phyloP scores from a whole-genome alignment of 2,329 filamentous ascomycete species.

The Pseudogymnoascus sp. region DNA sequence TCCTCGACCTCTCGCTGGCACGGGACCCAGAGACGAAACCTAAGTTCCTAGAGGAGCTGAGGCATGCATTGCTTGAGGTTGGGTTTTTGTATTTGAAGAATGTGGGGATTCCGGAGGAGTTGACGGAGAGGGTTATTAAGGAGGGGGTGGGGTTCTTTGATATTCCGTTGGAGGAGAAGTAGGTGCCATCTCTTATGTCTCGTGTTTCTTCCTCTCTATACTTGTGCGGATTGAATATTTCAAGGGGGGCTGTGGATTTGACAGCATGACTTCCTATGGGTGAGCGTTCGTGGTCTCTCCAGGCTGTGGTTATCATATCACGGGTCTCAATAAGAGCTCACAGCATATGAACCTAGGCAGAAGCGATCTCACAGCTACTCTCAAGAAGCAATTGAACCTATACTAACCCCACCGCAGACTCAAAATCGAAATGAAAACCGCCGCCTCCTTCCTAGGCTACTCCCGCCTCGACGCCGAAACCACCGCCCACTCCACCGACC shows the following conservation, averaged over 20 bases:
- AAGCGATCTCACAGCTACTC: not conserved
- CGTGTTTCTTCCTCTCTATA: not conserved
- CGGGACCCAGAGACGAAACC: slow-evolving; percentile 60
- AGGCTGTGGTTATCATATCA: not conserved
- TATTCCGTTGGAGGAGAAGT: slow-evolving; percentile 70
- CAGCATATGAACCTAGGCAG: not conserved
- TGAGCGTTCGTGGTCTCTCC: not conserved
- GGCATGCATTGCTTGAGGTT: slow-evolving; percentile 74
- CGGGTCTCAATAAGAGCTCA: slow-evolving; percentile 1
- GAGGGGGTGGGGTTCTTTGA: slow-evolving; percentile 72
- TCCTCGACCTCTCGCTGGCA: slow-evolving; percentile 68
- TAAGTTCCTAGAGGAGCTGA: slow-evolving; percentile 63
- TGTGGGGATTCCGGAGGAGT: slow-evolving; percentile 60
- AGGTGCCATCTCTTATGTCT: slow-evolving; percentile 24
- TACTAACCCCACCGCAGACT: slow-evolving; percentile 37
- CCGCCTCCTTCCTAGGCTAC: slow-evolving; percentile 65
- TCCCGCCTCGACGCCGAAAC: slow-evolving; percentile 60
- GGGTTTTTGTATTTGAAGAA: slow-evolving; percentile 84
- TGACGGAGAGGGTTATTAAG: slow-evolving; percentile 59
- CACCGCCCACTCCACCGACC: slow-evolving; percentile 69
- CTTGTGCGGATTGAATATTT: not conserved
- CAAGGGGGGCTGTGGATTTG: not conserved
- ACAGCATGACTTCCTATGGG: not conserved
- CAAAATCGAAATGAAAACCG: slow-evolving; percentile 68
- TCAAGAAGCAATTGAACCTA: not conserved